Evolutionary conservation across 495 filamentous ascomycete species (phyloP).

Genomic region (Daldinia loculata): DNA sequence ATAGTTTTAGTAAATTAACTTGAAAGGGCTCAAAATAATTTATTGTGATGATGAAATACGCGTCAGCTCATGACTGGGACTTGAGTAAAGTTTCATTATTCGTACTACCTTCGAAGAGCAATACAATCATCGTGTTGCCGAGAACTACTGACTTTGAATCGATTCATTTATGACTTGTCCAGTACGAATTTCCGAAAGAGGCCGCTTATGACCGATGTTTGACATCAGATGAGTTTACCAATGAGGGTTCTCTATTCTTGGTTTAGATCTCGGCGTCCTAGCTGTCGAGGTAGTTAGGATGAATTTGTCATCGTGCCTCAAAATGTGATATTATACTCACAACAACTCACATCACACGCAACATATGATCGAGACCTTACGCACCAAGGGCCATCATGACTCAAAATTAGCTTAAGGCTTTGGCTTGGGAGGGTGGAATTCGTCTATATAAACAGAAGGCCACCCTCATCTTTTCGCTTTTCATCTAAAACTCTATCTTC

Average conservation of each 20-base stretch:
- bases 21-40: not conserved
- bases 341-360: not conserved
- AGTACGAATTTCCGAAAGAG: not conserved
- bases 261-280: not conserved
- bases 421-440: not conserved
- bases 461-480: not conserved
- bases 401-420: not conserved
- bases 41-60: not conserved
- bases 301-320: not conserved
- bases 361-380: not conserved
- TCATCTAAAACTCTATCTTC: not conserved
- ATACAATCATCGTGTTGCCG: not conserved
- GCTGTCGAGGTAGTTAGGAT: not conserved
- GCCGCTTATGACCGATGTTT: not conserved
- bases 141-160: not conserved
- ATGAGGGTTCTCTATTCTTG: no score
- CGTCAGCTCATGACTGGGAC: not conserved
- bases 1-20: not conserved
- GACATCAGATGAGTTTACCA: no score
- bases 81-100: not conserved
- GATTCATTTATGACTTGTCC: not conserved
- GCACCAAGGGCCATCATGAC: not conserved
- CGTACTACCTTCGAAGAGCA: not conserved
- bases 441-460: not conserved
- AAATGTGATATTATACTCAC: not conserved